These are phyloP conservation scores for Volvox carteri DNA, from an alignment of 163 green algal species.

Conservation along the genomic window DNA sequence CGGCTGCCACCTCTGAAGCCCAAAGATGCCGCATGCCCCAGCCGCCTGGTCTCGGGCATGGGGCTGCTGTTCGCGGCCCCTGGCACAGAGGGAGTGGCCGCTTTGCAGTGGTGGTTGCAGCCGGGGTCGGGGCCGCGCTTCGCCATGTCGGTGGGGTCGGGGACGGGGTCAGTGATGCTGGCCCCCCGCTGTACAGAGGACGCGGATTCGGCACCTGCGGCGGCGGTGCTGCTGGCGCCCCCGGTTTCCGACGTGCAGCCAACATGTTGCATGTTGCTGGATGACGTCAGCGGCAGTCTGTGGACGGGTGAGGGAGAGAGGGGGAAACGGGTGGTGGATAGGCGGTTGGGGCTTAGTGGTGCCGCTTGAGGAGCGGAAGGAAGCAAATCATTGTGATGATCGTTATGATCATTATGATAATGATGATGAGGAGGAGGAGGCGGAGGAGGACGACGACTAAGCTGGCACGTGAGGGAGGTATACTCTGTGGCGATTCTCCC, in stretches of 20 bases:
- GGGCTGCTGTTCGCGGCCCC: conserved; percentile 72
- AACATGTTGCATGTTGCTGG: conserved; percentile 32
- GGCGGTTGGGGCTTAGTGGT: neutral
- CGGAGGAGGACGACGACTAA: too few relatives aligned
- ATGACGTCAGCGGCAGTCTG: conserved; percentile 11
- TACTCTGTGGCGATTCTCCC: too few relatives aligned
- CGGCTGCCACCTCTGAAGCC: conserved; percentile 78
- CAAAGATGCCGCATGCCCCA: conserved; percentile 68
- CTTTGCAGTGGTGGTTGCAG: conserved; percentile 49
- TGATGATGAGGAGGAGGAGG: too few relatives aligned
- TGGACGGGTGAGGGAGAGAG: conserved; percentile 28
- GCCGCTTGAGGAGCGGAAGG: too few relatives aligned
- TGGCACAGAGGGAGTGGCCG: neutral
- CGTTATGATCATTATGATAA: too few relatives aligned
- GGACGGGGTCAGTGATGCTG: neutral
- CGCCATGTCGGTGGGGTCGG: neutral
- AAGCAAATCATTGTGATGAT: too few relatives aligned
- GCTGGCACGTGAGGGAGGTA: too few relatives aligned
- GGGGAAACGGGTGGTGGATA: neutral
- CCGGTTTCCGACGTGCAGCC: neutral
- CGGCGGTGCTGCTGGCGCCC: neutral
- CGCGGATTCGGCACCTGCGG: conserved; percentile 56
- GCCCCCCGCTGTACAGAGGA: conserved; percentile 23
- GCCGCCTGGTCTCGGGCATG: conserved; percentile 64
- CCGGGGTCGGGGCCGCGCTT: neutral